A percentile compares a stretch with the other conserved stretches of the same genome.
These are phyloP conservation scores for Plasmodium ovale DNA, from an alignment of 169 alveolate species.

Conservation along the genomic window DNA sequence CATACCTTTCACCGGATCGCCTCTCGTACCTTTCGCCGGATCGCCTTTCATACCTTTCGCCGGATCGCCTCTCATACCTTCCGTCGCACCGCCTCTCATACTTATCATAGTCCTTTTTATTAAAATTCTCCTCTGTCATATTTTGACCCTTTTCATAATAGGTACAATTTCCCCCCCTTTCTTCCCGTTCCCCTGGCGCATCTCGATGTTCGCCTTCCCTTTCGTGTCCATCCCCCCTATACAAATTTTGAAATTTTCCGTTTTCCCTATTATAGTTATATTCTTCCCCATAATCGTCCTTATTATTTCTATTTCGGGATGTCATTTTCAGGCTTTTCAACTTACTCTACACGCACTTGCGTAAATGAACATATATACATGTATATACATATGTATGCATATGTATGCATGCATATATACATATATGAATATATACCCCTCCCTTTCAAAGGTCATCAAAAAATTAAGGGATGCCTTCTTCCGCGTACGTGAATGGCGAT, in stretches of 20 bases:
- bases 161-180: conserved; percentile 2
- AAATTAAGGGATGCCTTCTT: too few relatives aligned
- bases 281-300: conserved; percentile 18
- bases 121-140: conserved; percentile 4
- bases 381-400: background rate
- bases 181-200: background rate
- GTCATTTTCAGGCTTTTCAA: conserved; percentile 15
- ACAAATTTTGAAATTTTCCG: background rate
- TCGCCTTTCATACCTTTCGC: background rate
- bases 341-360: background rate
- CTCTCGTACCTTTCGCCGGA: background rate
- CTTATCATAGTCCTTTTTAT: background rate
- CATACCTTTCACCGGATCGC: background rate
- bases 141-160: conserved; percentile 3
- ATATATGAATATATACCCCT: too few relatives aligned
- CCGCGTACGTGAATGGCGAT: too few relatives aligned
- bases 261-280: conserved; percentile 13
- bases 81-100: background rate
- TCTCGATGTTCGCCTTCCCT: background rate
- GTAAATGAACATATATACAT: background rate
- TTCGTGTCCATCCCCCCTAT: background rate
- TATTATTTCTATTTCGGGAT: conserved; percentile 13
- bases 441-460: too few relatives aligned
- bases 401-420: too few relatives aligned
- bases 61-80: background rate